Evolutionary conservation across 805 yeast genomes (phyloP).

Genomic region (Lipomyces starkeyi): DNA sequence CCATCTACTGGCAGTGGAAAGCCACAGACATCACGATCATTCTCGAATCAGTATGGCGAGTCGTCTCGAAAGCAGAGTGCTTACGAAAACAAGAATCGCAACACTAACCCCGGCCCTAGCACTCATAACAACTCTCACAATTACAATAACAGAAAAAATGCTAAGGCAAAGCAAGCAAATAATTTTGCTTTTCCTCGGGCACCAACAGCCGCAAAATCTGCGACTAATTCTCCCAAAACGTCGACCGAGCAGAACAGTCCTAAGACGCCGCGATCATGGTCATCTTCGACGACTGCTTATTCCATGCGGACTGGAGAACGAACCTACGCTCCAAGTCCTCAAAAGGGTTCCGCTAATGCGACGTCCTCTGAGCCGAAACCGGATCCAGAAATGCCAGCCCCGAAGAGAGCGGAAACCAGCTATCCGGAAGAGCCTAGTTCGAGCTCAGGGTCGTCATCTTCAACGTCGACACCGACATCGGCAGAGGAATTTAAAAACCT

Average conservation of each 20-base stretch:
- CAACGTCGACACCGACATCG: background rate
- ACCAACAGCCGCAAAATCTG: slow-evolving; percentile 4
- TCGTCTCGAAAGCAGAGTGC: slow-evolving; percentile 18
- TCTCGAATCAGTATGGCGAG: background rate
- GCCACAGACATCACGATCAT: background rate
- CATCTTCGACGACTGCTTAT: background rate
- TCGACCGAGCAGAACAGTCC: background rate
- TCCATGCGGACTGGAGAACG: background rate
- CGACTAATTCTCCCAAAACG: background rate
- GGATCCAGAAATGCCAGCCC: background rate
- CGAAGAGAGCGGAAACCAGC: background rate
- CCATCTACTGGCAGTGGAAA: slow-evolving; percentile 12
- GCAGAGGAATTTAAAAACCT: background rate
- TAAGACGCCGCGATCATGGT: background rate
- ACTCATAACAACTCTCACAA: background rate
- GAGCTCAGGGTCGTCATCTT: background rate
- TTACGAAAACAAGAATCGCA: background rate
- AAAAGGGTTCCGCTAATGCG: background rate
- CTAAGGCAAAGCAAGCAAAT: background rate
- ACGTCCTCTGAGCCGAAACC: background rate
- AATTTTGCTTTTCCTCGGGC: slow-evolving; percentile 3
- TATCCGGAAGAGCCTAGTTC: background rate
- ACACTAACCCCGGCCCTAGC: background rate
- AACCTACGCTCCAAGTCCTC: slow-evolving; percentile 1
- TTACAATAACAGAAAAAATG: background rate